phyloP scores from a whole-genome alignment of 768 basidiomycete genomes.

The Pulveroboletus sp. region DNA sequence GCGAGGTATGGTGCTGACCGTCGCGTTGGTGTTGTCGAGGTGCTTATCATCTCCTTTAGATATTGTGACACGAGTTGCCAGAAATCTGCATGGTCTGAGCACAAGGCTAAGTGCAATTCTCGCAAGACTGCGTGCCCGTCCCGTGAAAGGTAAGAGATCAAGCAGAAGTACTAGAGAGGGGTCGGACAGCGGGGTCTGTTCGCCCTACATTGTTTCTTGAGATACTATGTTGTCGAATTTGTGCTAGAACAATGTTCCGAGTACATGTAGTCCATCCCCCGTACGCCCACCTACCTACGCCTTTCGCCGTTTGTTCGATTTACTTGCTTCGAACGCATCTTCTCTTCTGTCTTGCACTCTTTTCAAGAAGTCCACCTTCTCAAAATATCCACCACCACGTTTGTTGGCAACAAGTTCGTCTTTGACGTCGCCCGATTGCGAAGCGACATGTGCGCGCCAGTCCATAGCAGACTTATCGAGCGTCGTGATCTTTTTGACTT shows the following conservation, averaged over 20 bases:
- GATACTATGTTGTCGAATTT: not conserved
- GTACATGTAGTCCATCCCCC: slow-evolving; percentile 6
- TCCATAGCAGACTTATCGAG: slow-evolving; percentile 86
- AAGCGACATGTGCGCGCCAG: slow-evolving; percentile 64
- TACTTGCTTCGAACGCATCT: slow-evolving; percentile 53
- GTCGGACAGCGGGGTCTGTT: slow-evolving; percentile 1
- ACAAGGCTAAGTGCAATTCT: slow-evolving; percentile 8
- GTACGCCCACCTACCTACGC: slow-evolving; percentile 7
- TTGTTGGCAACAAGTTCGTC: slow-evolving; percentile 75
- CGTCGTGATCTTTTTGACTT: slow-evolving; percentile 74
- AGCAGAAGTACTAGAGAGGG: not conserved
- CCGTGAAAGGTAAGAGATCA: not conserved
- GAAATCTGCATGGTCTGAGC: slow-evolving; percentile 14
- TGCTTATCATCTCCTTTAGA: slow-evolving; percentile 1
- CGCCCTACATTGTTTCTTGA: not conserved
- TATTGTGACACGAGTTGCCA: slow-evolving; percentile 16
- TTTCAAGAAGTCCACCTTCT: slow-evolving; percentile 78
- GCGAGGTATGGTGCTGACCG: slow-evolving; percentile 29
- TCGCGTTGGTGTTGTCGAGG: not conserved
- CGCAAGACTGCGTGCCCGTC: not conserved
- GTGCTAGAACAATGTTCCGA: not conserved
- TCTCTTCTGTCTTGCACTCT: slow-evolving; percentile 72
- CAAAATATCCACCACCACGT: slow-evolving; percentile 74
- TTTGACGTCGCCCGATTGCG: slow-evolving; percentile 41
- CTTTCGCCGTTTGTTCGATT: slow-evolving; percentile 47